Base-by-base conservation (phyloP, 495 filamentous ascomycete genomes). In the Sordaria brevicollis region DNA sequence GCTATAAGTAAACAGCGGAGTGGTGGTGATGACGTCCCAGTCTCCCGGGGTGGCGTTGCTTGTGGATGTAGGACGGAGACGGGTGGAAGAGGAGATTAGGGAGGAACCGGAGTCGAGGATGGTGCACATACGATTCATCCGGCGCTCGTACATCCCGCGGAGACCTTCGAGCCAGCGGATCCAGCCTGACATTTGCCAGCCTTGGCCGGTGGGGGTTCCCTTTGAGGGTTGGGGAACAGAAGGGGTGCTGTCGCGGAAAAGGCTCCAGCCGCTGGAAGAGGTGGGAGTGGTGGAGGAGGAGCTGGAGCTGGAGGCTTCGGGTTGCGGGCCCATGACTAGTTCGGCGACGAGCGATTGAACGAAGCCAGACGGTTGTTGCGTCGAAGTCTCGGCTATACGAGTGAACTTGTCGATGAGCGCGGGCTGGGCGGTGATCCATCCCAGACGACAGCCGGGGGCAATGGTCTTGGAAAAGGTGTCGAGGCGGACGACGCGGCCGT, bases 391-490 rank as follows among this genome's bases (percentile, higher is more conserved):
- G 15, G 88, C 89, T 71, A 94, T 91, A 11, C 77, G 85, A 39
- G 90, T 77, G 39, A 93, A 76, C 5, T 92, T 88, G 76, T 96
- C 92, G 70, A 92, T 83, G 62, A 97, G 79, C 0, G 81, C 87
- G 4, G 93, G 92, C 72, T 95, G 91, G 3, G 91, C 87, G 0
- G 92, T 94, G 66, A 94, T 86, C 92, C 91, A 94, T n/a, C 92
- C 92, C 1, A 94, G 81, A 7, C 92, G 89, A 72, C 90, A 92
- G 8, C 92, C 92, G 0, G 92, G 92, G 1, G 90, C 91, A 31
- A 93, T 83, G n/a, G 90, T 92, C 77, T 94, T 94, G 70, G 89
- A 91, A 78, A 94, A 93, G 0, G 92, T 93, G 73, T 94, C 92
- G 2, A 94, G 81, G 37, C 91, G 87, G 78, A 97, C 85, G 65